Evolutionary conservation across 164 flowering plant species (phyloP).

Genomic region (Sextonia rubra): DNA sequence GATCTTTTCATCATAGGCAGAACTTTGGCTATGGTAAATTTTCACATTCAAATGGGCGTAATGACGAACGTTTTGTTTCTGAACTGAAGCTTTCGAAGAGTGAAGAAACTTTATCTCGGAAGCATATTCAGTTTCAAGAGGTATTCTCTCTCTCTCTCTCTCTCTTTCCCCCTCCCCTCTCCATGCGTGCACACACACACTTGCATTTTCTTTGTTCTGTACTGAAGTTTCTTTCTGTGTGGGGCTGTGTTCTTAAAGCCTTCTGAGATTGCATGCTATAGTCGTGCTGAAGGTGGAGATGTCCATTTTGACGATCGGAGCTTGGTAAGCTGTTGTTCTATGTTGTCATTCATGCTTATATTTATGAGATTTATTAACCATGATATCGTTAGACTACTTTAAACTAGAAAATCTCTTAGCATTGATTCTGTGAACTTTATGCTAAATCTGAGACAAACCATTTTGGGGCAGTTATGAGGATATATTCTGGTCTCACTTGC

Average conservation of each 20-base stretch:
- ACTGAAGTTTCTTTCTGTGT: neutral
- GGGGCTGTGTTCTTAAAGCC: slow-evolving; percentile 48
- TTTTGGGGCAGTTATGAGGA: neutral
- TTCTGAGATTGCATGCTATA: slow-evolving; percentile 84
- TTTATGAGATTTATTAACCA: neutral
- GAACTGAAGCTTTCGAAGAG: slow-evolving; percentile 83
- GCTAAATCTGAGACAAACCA: neutral
- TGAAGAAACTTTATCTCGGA: slow-evolving; percentile 91
- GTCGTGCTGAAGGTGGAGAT: slow-evolving; percentile 83
- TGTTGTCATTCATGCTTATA: neutral
- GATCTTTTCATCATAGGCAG: slow-evolving; percentile 64
- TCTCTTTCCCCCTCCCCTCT: neutral
- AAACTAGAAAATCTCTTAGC: neutral
- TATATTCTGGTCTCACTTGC: neutral
- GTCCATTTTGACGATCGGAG: slow-evolving; percentile 88
- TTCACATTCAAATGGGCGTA: slow-evolving; percentile 39
- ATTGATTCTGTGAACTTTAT: neutral
- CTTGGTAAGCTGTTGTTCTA: slow-evolving; percentile 52
- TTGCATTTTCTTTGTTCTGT: neutral
- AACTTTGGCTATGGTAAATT: slow-evolving; percentile 54
- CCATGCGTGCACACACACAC: neutral
- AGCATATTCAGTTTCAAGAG: slow-evolving; percentile 71
- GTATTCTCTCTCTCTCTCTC: slow-evolving; percentile 27
- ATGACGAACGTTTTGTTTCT: slow-evolving; percentile 86
- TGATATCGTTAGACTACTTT: neutral